A percentile compares a stretch with the other conserved stretches of the same genome.
phyloP scores from a whole-genome alignment of 2,329 filamentous ascomycete genomes.

The Colletotrichum liaoningense region DNA sequence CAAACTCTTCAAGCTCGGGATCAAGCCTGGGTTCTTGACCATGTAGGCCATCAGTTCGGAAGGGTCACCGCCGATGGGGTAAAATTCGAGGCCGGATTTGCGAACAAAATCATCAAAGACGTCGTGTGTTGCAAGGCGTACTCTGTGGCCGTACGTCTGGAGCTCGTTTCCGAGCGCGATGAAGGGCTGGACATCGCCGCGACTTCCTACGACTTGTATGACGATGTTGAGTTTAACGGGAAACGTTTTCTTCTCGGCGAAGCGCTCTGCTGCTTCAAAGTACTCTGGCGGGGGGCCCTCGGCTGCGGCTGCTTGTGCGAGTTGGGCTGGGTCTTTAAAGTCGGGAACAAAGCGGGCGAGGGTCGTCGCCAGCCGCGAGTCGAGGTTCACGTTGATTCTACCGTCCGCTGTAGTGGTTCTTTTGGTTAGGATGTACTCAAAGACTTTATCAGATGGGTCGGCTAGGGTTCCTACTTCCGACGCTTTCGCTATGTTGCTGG shows the following conservation, averaged over 20 bases:
- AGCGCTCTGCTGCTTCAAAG: slow-evolving; percentile 17
- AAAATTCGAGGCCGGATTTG: slow-evolving; percentile 62
- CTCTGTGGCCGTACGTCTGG: slow-evolving; percentile 59
- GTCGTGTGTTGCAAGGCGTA: slow-evolving; percentile 63
- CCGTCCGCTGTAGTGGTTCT: slow-evolving; percentile 20
- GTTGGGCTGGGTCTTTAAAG: slow-evolving; percentile 16
- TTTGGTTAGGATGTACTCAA: not conserved
- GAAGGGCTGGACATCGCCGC: slow-evolving; percentile 68
- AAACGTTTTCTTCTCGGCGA: slow-evolving; percentile 18
- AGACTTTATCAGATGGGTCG: not conserved
- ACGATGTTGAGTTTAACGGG: slow-evolving; percentile 58
- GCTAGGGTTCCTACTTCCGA: not conserved
- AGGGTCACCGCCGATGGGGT: slow-evolving; percentile 65
- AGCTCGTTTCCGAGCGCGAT: slow-evolving; percentile 63
- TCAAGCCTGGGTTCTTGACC: slow-evolving; percentile 44
- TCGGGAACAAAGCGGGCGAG: slow-evolving; percentile 30
- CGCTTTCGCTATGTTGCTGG: slow-evolving; percentile 13
- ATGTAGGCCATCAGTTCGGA: slow-evolving; percentile 51
- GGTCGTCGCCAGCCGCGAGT: slow-evolving; percentile 27
- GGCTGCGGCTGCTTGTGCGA: slow-evolving; percentile 12
- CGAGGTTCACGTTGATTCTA: slow-evolving; percentile 33
- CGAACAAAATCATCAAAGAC: slow-evolving; percentile 62
- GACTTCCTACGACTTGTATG: slow-evolving; percentile 64
- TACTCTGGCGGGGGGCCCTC: slow-evolving; percentile 20
- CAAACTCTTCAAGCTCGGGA: slow-evolving; percentile 42